phyloP scores from a whole-genome alignment of 1,284 basidiomycete genomes.

The Rhodotorula sp. region DNA sequence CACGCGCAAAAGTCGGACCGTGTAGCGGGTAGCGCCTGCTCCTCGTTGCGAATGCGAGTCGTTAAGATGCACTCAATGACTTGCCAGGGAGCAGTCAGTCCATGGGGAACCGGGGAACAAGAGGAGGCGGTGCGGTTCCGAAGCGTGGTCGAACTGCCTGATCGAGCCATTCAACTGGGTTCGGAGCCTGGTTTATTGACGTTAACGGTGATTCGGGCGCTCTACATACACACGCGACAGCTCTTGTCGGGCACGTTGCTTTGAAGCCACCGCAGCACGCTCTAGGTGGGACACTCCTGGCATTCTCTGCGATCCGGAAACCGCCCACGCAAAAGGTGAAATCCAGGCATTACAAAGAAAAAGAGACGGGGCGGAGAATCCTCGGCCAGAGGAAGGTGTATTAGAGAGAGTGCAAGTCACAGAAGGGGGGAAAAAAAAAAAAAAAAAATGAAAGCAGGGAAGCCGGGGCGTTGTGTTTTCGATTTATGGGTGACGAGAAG shows the following conservation, averaged over 20 bases:
- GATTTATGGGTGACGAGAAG: neutral
- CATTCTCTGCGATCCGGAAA: too few relatives aligned
- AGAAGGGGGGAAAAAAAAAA: neutral
- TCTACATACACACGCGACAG: too few relatives aligned
- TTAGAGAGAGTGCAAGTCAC: neutral
- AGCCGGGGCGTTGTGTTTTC: neutral
- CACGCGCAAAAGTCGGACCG: neutral
- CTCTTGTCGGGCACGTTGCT: too few relatives aligned
- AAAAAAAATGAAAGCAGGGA: neutral
- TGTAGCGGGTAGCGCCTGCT: neutral
- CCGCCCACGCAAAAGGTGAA: too few relatives aligned
- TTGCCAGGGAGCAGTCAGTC: too few relatives aligned
- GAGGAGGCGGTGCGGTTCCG: neutral
- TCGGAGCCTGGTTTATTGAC: too few relatives aligned
- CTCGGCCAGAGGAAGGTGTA: constrained; percentile 5
- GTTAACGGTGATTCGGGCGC: too few relatives aligned
- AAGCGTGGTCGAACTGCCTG: too few relatives aligned
- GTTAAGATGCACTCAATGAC: too few relatives aligned
- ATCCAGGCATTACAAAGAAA: neutral
- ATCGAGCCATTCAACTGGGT: too few relatives aligned
- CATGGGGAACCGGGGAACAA: neutral
- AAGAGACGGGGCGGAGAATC: neutral
- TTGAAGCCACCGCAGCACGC: neutral
- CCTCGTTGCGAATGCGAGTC: too few relatives aligned
- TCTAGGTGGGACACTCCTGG: too few relatives aligned